Percentiles rank a stretch among this genome's conserved stretches.
These are phyloP conservation scores for Priceomyces medius DNA, from an alignment of 805 yeast genomes.

Conservation along the genomic window DNA sequence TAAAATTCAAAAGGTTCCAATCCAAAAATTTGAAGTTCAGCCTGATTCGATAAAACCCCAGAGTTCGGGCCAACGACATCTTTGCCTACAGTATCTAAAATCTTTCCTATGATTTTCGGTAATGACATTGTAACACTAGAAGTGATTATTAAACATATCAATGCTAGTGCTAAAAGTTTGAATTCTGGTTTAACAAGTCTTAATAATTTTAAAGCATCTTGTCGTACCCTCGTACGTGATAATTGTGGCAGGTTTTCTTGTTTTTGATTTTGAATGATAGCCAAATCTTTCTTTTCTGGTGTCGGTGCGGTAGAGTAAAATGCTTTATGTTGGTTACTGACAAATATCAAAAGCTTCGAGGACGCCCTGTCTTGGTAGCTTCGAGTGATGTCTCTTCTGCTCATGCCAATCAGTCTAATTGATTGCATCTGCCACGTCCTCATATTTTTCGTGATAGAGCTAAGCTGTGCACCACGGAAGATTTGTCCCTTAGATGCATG, in stretches of 20 bases:
- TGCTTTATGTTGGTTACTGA: not conserved
- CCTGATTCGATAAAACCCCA: no score
- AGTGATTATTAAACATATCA: conserved; percentile 61
- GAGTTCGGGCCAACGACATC: conserved; percentile 20
- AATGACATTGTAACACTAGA: conserved; percentile 79
- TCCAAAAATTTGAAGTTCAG: conserved; percentile 52
- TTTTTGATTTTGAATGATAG: not conserved
- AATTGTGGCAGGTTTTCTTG: not conserved
- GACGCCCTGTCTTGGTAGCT: no score
- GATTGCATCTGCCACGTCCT: no score
- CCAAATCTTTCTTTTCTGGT: not conserved
- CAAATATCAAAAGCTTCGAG: no score
- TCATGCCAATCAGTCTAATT: no score
- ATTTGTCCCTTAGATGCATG: no score
- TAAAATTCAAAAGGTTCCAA: conserved; percentile 65
- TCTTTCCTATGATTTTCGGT: conserved; percentile 82
- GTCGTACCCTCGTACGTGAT: conserved; percentile 2
- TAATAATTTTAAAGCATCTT: conserved; percentile 24
- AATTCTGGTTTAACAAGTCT: conserved; percentile 45
- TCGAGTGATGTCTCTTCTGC: no score
- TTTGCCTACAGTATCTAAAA: conserved; percentile 65
- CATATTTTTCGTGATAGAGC: no score
- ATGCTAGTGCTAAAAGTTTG: conserved; percentile 53
- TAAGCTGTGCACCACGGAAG: no score
- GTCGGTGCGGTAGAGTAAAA: not conserved